Base-by-base conservation (phyloP, 2,329 filamentous ascomycete species). In the Trichophyton simii region DNA sequence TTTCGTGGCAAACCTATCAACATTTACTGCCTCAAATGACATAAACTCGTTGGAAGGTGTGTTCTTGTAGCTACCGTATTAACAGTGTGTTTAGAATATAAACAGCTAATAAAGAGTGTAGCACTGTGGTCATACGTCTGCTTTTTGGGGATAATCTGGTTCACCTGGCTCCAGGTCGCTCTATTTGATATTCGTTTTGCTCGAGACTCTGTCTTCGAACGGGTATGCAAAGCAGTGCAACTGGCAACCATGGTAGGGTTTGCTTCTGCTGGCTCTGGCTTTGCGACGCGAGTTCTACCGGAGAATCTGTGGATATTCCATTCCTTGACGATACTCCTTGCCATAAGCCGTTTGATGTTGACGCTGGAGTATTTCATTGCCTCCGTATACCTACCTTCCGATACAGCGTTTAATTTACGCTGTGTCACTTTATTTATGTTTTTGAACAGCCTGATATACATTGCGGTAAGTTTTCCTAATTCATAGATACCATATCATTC, bases 101-200 rank as follows among this genome's bases (percentile, higher is more conserved):
- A 44, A 44, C 15, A 50, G 9, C 48, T 58, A n/a, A 57, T 44
- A 18, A 25, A 18, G 0, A 1, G 0, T 11, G 5, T 59, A 77
- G 75, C 71, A 59, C 63, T 79, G 13, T 70, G 70, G 57, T 72
- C 77, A 41, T 80, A 83, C 67, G 73, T 82, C 59, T 74, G 81
- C 48, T 82, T 81, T 69, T 78, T 84, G 67, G 72, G 80, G 22
- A 75, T 87, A 18, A 74, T 87, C 4, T 87, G 84, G 85, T 81
- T 85, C 62, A 86, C 82, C n/a, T 87, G 85, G 85, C 78, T 86
- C 41, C 77, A 85, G 63, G 80, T 83, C 25, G 79, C 80, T 6
- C 72, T 87, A 1, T 86, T 84, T 69, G 85, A 88, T 70, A 80
- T 87, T 41, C 83, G 85, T 0, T 87, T 86, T 68, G 79, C 82